phyloP scores from a whole-genome alignment of 331 rosid species.

The Malus hybrid region DNA sequence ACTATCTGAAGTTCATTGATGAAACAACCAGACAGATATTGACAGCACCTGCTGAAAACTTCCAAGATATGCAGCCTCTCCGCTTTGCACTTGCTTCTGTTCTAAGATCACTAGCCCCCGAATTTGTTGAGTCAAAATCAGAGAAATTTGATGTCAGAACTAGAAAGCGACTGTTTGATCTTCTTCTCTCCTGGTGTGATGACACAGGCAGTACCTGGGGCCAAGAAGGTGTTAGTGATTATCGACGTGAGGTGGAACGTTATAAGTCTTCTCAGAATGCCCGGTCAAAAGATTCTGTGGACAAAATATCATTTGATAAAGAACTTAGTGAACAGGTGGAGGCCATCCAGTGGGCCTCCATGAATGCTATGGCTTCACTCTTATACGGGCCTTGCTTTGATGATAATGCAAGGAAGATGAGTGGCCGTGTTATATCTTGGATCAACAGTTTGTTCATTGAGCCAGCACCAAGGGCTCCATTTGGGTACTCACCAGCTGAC shows the following conservation, averaged over 20 bases:
- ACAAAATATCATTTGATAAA: conserved; percentile 92
- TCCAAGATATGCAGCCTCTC: conserved; percentile 91
- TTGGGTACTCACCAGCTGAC: conserved; percentile 96
- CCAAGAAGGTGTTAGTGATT: conserved; percentile 84
- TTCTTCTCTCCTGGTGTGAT: conserved; percentile 93
- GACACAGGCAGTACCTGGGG: conserved; percentile 75
- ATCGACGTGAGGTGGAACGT: conserved; percentile 95
- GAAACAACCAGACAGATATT: conserved; percentile 68
- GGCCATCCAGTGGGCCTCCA: conserved; percentile 99
- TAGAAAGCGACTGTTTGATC: conserved; percentile 88
- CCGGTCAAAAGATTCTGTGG: conserved; percentile 94
- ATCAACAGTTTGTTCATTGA: conserved; percentile 91
- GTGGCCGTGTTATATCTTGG: conserved; percentile 96
- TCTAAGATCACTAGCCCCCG: conserved; percentile 91
- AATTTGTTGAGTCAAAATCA: conserved; percentile 91
- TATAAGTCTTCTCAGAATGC: conserved; percentile 97
- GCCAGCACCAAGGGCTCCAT: conserved; percentile 92
- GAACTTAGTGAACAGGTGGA: conserved; percentile 93
- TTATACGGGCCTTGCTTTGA: conserved; percentile 97
- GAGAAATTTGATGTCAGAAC: conserved; percentile 91
- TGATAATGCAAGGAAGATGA: conserved; percentile 99
- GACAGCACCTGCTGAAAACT: conserved; percentile 66
- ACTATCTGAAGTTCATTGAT: conserved; percentile 86
- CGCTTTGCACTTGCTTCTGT: conserved; percentile 97
- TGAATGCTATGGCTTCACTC: conserved; percentile 97